phyloP scores from a whole-genome alignment of 257 asterid species.

The Lycium ferocissimum region DNA sequence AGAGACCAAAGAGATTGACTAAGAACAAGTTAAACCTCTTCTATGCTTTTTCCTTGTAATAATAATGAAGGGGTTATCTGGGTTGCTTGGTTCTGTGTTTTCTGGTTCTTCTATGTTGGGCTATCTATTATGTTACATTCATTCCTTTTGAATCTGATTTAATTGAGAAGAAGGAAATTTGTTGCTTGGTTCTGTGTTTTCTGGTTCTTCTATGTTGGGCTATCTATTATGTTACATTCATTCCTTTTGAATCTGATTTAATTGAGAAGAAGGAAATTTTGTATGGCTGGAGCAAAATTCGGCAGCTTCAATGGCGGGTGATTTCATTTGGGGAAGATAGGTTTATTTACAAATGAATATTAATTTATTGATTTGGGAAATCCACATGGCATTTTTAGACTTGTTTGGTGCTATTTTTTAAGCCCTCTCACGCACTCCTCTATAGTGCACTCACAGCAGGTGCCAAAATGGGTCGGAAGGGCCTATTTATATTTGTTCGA shows the following conservation, averaged over 20 bases:
- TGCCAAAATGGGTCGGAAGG: neutral
- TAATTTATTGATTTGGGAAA: neutral
- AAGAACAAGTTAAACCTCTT: slow-evolving; percentile 31
- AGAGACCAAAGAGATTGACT: neutral
- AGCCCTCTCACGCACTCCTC: neutral
- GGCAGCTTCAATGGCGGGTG: neutral
- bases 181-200: slow-evolving; percentile 24
- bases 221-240: neutral
- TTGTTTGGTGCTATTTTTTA: neutral
- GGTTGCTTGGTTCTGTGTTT: slow-evolving; percentile 31
- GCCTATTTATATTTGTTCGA: neutral
- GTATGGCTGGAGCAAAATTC: neutral
- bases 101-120: slow-evolving; percentile 27
- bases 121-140: neutral
- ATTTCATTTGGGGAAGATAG: neutral
- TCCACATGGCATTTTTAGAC: neutral
- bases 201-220: slow-evolving; percentile 27
- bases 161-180: neutral
- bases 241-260: too few species aligned
- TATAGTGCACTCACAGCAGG: too few species aligned
- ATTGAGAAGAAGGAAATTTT: neutral
- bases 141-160: too few species aligned
- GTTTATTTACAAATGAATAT: neutral
- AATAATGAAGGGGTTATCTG: slow-evolving; percentile 20
- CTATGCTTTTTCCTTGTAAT: neutral